Evolutionary conservation across 306 rosid genomes (phyloP), one percentile per base, ranked within the genome.

Genomic region (Casuarina glauca): DNA sequence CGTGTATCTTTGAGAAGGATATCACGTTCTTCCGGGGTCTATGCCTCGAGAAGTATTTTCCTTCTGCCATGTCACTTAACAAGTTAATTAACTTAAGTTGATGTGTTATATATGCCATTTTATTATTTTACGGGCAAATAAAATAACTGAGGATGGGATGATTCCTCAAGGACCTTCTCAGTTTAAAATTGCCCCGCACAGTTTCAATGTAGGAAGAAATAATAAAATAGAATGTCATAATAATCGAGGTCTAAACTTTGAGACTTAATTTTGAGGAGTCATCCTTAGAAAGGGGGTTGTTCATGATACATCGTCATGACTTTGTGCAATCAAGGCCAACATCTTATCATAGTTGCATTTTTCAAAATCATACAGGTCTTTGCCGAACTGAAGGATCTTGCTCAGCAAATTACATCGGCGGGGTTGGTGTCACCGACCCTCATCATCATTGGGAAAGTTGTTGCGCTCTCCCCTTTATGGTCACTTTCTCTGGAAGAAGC

Each of bases 381-480:
- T 87, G 90, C 94, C 35, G 89, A 86, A 74, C 86, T 96, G 35
- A 86, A 84, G 83, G 91, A 96, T 85, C 97, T 96, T 76, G 85
- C 93, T 16, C 81, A 86, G 80, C 82, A 86, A 77, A 91, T 91
- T 78, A 70, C 76, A 35, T 83, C 86, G 2, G 88, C 85, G 50
- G 89, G 81, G 61, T 82, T 96, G 73, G 85, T 80, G 71, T 96
- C 99, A 32, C 99, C 99, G 1, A 91, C 98, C 15, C 87, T 96
- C 60, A 90, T 96, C 68, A 81, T 96, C 19, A 87, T 96, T 69
- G 98, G 99, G 68, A 96, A 87, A 84, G 99, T 96, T 50, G 99
- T 93, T 58, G 91, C 90, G 38, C 89, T 91, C 75, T 96, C 99
- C 13, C 94, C 98, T 12, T 82, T 80, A 72, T 96, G 99, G 97